Conservation (phyloP, 805 yeast species). For the Brettanomyces nanus region DNA sequence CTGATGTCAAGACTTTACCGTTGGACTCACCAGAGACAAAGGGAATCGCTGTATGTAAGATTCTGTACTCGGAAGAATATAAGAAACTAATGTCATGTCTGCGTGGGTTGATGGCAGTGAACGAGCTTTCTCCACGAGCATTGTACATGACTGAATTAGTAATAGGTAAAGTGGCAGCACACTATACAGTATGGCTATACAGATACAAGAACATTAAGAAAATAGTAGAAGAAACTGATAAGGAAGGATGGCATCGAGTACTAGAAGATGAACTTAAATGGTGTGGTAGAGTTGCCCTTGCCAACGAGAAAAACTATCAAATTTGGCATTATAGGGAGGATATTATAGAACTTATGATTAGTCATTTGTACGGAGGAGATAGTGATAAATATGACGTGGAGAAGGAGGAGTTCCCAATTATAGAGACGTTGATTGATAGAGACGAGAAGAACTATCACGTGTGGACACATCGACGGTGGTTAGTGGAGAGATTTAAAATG, state of each 20-base stretch:
- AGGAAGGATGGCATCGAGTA: neutral
- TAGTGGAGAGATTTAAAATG: conserved; percentile 47
- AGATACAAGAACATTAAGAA: conserved; percentile 43
- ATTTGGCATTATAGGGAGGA: conserved; percentile 92
- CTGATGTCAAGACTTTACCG: conserved; percentile 11
- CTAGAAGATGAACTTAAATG: conserved; percentile 58
- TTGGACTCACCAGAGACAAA: conserved; percentile 6
- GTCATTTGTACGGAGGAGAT: conserved; percentile 3
- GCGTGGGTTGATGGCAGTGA: conserved; percentile 45
- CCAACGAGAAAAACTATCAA: conserved; percentile 86
- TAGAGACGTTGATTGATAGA: conserved; percentile 59
- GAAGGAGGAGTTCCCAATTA: conserved; percentile 53
- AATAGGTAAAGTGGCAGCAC: conserved; percentile 72
- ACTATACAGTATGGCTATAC: conserved; percentile 84
- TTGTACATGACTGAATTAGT: conserved; percentile 55
- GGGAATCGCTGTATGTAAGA: conserved; percentile 40
- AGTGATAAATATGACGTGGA: conserved; percentile 28
- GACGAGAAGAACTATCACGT: conserved; percentile 93
- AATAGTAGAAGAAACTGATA: conserved; percentile 17
- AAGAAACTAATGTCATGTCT: conserved; percentile 50
- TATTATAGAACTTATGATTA: conserved; percentile 33
- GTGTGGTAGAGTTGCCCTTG: conserved; percentile 69
- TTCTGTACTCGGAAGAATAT: conserved; percentile 69
- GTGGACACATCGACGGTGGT: conserved; percentile 90
- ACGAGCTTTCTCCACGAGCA: conserved; percentile 68